A percentile compares a stretch with the other conserved stretches of the same genome.
These are phyloP conservation scores for Pilatotrama ljubarskyi DNA, from an alignment of 768 basidiomycete genomes.

Conservation along the genomic window DNA sequence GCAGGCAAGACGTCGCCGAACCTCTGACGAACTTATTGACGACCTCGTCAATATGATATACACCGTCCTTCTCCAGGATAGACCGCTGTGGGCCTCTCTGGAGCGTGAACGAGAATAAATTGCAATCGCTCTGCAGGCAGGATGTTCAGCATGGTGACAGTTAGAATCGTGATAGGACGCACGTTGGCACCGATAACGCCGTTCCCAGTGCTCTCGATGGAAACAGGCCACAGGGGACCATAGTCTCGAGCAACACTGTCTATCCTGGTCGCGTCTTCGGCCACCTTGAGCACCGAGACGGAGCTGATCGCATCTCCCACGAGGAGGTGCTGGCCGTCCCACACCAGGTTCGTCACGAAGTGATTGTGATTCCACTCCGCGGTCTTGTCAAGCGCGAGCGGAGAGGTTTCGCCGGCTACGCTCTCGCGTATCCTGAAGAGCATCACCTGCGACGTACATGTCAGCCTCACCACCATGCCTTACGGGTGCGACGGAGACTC, in stretches of 20 bases:
- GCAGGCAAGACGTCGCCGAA: slow-evolving; percentile 28
- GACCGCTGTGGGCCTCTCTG: slow-evolving; percentile 43
- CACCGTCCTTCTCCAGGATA: slow-evolving; percentile 62
- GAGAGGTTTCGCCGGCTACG: slow-evolving; percentile 38
- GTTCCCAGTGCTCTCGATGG: slow-evolving; percentile 57
- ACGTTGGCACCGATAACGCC: slow-evolving; percentile 78
- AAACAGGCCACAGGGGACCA: slow-evolving; percentile 71
- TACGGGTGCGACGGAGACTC: slow-evolving; percentile 33
- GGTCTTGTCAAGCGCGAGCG: slow-evolving; percentile 39
- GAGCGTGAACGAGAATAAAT: slow-evolving; percentile 64
- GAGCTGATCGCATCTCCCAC: slow-evolving; percentile 84
- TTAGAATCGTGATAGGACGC: slow-evolving; percentile 30
- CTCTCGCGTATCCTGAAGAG: slow-evolving; percentile 45
- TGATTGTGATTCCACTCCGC: slow-evolving; percentile 83
- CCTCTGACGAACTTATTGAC: slow-evolving; percentile 76
- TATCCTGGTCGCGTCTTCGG: slow-evolving; percentile 39
- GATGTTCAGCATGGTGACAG: not conserved
- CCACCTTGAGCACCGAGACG: slow-evolving; percentile 64
- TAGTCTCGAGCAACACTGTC: slow-evolving; percentile 65
- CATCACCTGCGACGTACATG: slow-evolving; percentile 21
- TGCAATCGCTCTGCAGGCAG: slow-evolving; percentile 56
- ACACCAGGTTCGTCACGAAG: slow-evolving; percentile 64
- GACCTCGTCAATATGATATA: slow-evolving; percentile 73
- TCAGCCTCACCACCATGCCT: not conserved
- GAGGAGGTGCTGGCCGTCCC: slow-evolving; percentile 54